phyloP scores from a whole-genome alignment of 768 basidiomycete genomes.

The Auricularia cornea region DNA sequence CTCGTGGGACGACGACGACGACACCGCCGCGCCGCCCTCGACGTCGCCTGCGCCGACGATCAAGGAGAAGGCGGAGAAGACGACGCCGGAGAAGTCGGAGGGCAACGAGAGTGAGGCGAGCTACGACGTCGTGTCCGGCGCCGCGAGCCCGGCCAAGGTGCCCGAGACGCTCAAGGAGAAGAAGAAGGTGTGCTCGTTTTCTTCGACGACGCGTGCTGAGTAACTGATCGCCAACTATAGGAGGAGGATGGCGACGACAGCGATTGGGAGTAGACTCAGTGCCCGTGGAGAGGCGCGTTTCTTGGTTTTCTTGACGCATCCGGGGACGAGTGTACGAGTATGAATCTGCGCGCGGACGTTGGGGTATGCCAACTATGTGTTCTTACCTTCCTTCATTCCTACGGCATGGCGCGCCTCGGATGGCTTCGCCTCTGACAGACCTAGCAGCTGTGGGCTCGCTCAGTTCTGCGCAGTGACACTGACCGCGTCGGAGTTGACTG shows the following conservation, averaged over 20 bases:
- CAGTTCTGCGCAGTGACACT: too few relatives aligned
- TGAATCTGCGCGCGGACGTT: too few relatives aligned
- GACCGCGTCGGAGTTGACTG: too few relatives aligned
- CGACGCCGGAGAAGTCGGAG: not conserved
- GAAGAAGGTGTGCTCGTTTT: constrained; percentile 14
- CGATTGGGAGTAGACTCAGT: constrained; percentile 66
- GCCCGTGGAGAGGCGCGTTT: not conserved
- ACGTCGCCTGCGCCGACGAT: constrained; percentile 3
- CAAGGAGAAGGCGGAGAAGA: constrained; percentile 2
- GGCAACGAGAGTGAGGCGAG: constrained; percentile 43
- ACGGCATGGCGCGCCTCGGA: too few relatives aligned
- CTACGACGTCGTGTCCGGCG: constrained; percentile 46
- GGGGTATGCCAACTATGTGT: too few relatives aligned
- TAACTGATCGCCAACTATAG: not conserved
- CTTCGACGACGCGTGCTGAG: constrained; percentile 16
- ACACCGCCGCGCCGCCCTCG: constrained; percentile 35
- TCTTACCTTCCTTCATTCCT: too few relatives aligned
- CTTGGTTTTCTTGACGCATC: too few relatives aligned
- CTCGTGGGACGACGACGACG: constrained; percentile 90
- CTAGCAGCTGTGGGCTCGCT: too few relatives aligned
- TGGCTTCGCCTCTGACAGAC: too few relatives aligned
- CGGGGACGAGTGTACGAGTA: too few relatives aligned
- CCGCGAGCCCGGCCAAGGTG: constrained; percentile 9
- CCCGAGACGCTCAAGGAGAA: constrained; percentile 40
- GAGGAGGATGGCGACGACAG: constrained; percentile 38